Base-by-base conservation (phyloP, 129 eudicot genomes). In the Deinandra increscens region DNA sequence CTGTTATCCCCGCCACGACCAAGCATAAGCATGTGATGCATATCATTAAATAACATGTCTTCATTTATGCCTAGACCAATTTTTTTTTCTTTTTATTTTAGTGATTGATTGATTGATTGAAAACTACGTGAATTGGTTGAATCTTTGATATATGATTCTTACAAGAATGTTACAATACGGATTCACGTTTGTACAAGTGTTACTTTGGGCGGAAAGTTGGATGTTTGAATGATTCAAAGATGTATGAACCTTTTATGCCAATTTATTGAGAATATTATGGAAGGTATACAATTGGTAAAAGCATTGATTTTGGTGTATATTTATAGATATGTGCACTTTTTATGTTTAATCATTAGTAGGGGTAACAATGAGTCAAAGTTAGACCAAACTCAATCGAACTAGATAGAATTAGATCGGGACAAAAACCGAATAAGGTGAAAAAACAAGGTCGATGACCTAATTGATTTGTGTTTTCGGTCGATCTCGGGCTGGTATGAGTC, bases 1-100 rank as follows among this genome's bases (percentile, higher is more conserved):
- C 61, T 19, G 79, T 72, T 3, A 88, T 54, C 66, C 73, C 89
- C 48, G 79, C 69, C 39, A 78, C 19, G 0, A 84, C 68, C 26
- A 82, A 5, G 67, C 87, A 86, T 17, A 66, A n/a, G 73, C 87
- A 84, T 14, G 78, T 46, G 63, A 79, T 79, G 81, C 91, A 88
- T 31, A 86, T 22, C 48, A 69, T 86, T 15, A 86, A 82, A n/a
- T 87, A 88, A 74, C 97, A 91, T 81, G 77, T 80, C 73, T 10
- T 82, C 44, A 74, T 74, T 54, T 64, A 54, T 4, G 7, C 26
- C 6, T 9, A 9, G 18, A 7, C 19, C 4, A 14, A 22, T 7
- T n/a, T n/a, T n/a, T n/a, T n/a, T n/a, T n/a, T n/a, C n/a, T n/a
- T n/a, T n/a, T n/a, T n/a, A 10, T 54, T 22, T 54, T 55, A 37